A percentile compares a stretch with the other conserved stretches of the same genome.
Conservation (phyloP, 495 filamentous ascomycete genomes). For the Aspergillus cristatus region DNA sequence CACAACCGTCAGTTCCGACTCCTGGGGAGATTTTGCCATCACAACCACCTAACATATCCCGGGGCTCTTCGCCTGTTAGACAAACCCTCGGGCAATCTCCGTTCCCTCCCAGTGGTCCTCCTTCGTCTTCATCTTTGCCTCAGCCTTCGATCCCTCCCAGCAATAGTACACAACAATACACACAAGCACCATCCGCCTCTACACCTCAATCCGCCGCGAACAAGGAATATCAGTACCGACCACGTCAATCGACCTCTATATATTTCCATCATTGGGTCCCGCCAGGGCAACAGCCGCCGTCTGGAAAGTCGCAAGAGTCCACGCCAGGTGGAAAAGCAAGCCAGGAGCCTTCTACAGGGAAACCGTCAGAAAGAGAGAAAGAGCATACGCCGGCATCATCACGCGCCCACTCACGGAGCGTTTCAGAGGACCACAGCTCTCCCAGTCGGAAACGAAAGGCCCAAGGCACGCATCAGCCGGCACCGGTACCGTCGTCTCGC, state of each 20-base stretch:
- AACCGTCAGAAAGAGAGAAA: too few species aligned
- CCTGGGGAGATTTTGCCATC: conserved; percentile 8
- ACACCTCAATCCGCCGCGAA: conserved; percentile 29
- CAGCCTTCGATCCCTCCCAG: conserved; percentile 32
- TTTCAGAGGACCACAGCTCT: conserved; percentile 26
- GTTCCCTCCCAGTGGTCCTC: conserved; percentile 8
- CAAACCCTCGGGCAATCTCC: conserved; percentile 16
- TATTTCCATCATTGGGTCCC: conserved; percentile 93
- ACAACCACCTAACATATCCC: conserved; percentile 9
- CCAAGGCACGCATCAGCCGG: conserved; percentile 24
- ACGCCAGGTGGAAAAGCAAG: conserved; percentile 21
- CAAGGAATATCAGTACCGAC: conserved; percentile 38
- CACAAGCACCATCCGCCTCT: conserved; percentile 21
- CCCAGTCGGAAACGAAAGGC: conserved; percentile 38
- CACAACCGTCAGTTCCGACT: conserved; percentile 13
- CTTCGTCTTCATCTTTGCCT: too few species aligned
- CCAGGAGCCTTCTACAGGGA: conserved; percentile 22
- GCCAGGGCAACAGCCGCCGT: conserved; percentile 41
- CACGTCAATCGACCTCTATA: conserved; percentile 54
- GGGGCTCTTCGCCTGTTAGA: conserved; percentile 9
- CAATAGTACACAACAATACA: conserved; percentile 19
- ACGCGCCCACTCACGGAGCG: conserved; percentile 17
- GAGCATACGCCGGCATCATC: conserved; percentile 12
- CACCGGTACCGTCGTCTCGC: conserved; percentile 26
- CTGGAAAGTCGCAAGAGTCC: too few species aligned